Evolutionary conservation across 2,329 filamentous ascomycete genomes (phyloP).

Genomic region (Penicillium vulpinum): DNA sequence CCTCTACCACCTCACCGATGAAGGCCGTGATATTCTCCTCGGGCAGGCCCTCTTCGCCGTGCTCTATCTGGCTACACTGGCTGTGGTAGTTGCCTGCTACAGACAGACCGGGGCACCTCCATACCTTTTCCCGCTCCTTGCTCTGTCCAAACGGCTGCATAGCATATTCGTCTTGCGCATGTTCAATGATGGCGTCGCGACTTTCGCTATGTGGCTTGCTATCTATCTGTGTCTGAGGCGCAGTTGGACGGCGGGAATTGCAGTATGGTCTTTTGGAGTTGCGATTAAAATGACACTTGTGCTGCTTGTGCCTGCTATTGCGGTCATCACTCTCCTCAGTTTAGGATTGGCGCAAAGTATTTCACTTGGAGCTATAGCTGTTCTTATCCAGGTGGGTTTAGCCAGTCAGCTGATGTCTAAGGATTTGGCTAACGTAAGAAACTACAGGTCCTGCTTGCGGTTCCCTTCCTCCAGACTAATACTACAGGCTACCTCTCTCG

Average conservation of each 20-base stretch:
- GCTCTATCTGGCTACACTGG: slow-evolving; percentile 75
- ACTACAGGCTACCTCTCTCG: slow-evolving; percentile 71
- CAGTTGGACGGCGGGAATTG: slow-evolving; percentile 69
- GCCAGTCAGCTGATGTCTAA: neutral
- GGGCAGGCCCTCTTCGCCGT: slow-evolving; percentile 83
- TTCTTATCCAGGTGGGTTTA: slow-evolving; percentile 68
- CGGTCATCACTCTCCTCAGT: slow-evolving; percentile 71
- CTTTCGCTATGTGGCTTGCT: slow-evolving; percentile 78
- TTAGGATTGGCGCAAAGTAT: slow-evolving; percentile 66
- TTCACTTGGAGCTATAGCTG: slow-evolving; percentile 68
- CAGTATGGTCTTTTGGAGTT: slow-evolving; percentile 74
- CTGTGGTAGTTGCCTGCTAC: slow-evolving; percentile 80
- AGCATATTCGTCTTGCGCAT: slow-evolving; percentile 89
- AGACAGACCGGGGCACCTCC: slow-evolving; percentile 59
- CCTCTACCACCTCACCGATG: slow-evolving; percentile 74
- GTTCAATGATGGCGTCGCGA: slow-evolving; percentile 94
- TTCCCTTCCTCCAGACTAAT: slow-evolving; percentile 68
- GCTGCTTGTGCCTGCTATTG: slow-evolving; percentile 78
- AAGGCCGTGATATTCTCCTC: slow-evolving; percentile 71
- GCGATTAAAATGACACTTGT: slow-evolving; percentile 96
- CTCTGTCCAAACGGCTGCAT: slow-evolving; percentile 88
- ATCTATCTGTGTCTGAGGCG: slow-evolving; percentile 75
- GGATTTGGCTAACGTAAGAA: neutral
- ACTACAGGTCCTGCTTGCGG: slow-evolving; percentile 53
- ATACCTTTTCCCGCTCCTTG: slow-evolving; percentile 80